A percentile compares a stretch with the other conserved stretches of the same genome.
These are phyloP conservation scores for Lodderomyces margitis DNA, from an alignment of 1,139 yeast species.

Conservation along the genomic window DNA sequence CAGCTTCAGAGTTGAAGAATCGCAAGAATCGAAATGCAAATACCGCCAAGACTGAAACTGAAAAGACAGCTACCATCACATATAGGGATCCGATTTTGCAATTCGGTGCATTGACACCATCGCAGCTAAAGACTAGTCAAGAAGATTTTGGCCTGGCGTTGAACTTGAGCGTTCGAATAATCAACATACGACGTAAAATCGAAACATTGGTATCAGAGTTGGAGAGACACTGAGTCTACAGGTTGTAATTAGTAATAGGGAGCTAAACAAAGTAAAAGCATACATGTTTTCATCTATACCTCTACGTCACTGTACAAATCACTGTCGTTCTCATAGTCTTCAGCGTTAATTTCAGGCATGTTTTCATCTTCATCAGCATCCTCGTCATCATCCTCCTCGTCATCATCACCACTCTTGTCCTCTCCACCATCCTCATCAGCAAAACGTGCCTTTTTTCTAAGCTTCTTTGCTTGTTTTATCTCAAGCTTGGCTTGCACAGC, in stretches of 20 bases:
- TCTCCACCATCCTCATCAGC: conserved; percentile 37
- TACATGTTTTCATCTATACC: conserved; percentile 11
- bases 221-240: too few species aligned
- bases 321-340: conserved; percentile 49
- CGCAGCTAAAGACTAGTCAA: conserved; percentile 45
- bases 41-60: neutral
- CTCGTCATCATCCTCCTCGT: conserved; percentile 10
- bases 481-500: conserved; percentile 77
- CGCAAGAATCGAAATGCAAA: conserved; percentile 6
- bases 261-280: too few species aligned
- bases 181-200: conserved; percentile 27
- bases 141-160: conserved; percentile 31
- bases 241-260: too few species aligned
- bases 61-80: neutral
- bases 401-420: conserved; percentile 19
- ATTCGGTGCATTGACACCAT: conserved; percentile 49
- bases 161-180: conserved; percentile 23
- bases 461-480: conserved; percentile 68
- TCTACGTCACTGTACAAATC: conserved; percentile 48
- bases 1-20: conserved; percentile 4
- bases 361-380: conserved; percentile 17
- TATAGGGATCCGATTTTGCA: conserved; percentile 43
- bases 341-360: conserved; percentile 36
- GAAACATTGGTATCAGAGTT: conserved; percentile 18
- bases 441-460: conserved; percentile 60